Base-by-base conservation (phyloP, 1,139 yeast genomes). In the Debaryomycetaceae sp. region DNA sequence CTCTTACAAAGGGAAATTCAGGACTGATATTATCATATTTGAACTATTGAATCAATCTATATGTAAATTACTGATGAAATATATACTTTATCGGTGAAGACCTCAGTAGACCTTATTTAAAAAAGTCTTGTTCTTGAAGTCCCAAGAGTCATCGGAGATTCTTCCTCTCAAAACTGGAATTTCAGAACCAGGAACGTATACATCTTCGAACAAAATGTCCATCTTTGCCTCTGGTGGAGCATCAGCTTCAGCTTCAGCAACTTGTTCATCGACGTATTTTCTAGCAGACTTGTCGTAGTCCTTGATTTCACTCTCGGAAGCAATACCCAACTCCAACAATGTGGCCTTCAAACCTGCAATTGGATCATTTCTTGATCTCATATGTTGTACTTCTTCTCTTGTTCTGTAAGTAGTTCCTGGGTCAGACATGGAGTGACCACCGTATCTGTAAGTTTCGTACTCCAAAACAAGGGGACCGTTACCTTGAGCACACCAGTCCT, bases 401-500 rank as follows among this genome's bases (percentile, higher is more conserved):
- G 99, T 93, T 82, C 98, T 85, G 84, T 93, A 93, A 56, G 98
- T 91, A 69, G 98, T 93, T 80, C 98, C 98, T 62, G 98, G 98
- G 73, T 93, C 98, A 57, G 97, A 91, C 98, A 93, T 93, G 59
- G 99, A 93, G 82, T 93, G 99, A 68, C 99, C 99, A 78, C 99
- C 98, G 70, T 93, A 93, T 80, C 99, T 86, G 77, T 93, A 93
- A 58, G 99, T 93, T 77, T 91, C 97, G 72, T 87, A 93, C 78
- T 93, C 99, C 60, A 93, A 67, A 46, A 93, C 97, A 59, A 93
- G 75, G 53, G 99, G 99, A 50, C 99, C 99, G 63, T 93, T 93
- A 62, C 97, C 97, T 51, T 84, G 76, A 49, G 87, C 78, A 68
- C 89, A 79, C 97, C 96, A 93, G 69, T 91, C 96, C 77, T 90